Percentiles rank a stretch among this genome's conserved stretches.
Evolutionary conservation across 495 filamentous ascomycete species (phyloP).

Genomic region (Xylaria grammica): DNA sequence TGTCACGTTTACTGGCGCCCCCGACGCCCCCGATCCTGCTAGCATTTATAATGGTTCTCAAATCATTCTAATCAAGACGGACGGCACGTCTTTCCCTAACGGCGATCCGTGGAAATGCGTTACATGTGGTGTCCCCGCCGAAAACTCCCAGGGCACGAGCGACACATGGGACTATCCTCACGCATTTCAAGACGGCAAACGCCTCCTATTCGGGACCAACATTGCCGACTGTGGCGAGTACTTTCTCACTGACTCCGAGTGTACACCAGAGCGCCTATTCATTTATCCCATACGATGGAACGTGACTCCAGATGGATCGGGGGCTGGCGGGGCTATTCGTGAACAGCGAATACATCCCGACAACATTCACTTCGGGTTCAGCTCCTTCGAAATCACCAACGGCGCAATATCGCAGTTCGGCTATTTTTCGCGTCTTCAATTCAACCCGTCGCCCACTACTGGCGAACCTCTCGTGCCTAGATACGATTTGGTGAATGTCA

Average conservation of each 20-base stretch:
- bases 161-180: background rate
- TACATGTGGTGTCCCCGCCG: slow-evolving; percentile 32
- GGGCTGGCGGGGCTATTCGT: background rate
- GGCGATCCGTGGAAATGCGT: slow-evolving; percentile 36
- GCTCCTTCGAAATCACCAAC: background rate
- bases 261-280: background rate
- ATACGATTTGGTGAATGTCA: slow-evolving; percentile 30
- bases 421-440: background rate
- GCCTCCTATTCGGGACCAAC: background rate
- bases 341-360: background rate
- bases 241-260: background rate
- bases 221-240: background rate
- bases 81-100: slow-evolving; percentile 30
- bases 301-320: background rate
- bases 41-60: background rate
- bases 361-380: background rate
- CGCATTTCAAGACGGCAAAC: background rate
- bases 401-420: background rate
- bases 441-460: background rate
- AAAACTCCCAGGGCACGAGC: slow-evolving; percentile 14
- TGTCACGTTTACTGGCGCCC: background rate
- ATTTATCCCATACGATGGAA: background rate
- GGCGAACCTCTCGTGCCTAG: background rate
- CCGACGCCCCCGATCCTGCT: background rate
- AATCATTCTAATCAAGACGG: slow-evolving; percentile 23